Base-by-base conservation (phyloP, 2,329 filamentous ascomycete species). In the Sclerotiophoma versabilis region DNA sequence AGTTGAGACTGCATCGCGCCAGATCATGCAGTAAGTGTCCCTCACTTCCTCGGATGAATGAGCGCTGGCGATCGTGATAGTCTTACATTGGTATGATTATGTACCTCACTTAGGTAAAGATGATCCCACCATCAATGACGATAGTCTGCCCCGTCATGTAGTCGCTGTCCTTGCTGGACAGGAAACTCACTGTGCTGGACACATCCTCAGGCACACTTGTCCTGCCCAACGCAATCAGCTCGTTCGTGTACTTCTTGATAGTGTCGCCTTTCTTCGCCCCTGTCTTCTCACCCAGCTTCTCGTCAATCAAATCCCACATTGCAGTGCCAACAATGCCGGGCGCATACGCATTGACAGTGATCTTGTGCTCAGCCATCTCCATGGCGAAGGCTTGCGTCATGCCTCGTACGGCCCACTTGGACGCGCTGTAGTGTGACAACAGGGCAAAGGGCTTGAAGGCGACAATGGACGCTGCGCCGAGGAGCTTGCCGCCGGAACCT, bases 301-400 rank as follows among this genome's bases (percentile, higher is more conserved):
- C 81, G 56, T 89, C 87, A 48, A 90, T 88, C 2, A 84, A 66
- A 38, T 89, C 86, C 87, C 87, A 90, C 86, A 89, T 89, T 0
- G 79, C 76, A 0, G 86, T 89, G 0, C 82, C 85, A 0, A 90
- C 85, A 41, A 90, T 87, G 0, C 87, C 87, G 0, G 87, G 87
- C 0, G 85, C 86, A 63, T 89, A 89, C 0, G 83, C 81, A 60
- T 90, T 90, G 17, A 83, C 86, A 0, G 84, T 88, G 68, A 90
- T 89, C 53, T 84, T 78, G 66, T 89, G 81, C 39, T 75, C 71
- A 0, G 86, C 87, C 72, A 89, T 78, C 58, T 88, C 86, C 80
- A 87, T 84, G 0, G 87, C 87, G 58, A 87, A 87, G 0, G 81
- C 83, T 69, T 89, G 86, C 0, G 84, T 87, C 44, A 90, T 74